phyloP scores from a whole-genome alignment of 805 yeast species.

The Wickerhamomyces queroliae region DNA sequence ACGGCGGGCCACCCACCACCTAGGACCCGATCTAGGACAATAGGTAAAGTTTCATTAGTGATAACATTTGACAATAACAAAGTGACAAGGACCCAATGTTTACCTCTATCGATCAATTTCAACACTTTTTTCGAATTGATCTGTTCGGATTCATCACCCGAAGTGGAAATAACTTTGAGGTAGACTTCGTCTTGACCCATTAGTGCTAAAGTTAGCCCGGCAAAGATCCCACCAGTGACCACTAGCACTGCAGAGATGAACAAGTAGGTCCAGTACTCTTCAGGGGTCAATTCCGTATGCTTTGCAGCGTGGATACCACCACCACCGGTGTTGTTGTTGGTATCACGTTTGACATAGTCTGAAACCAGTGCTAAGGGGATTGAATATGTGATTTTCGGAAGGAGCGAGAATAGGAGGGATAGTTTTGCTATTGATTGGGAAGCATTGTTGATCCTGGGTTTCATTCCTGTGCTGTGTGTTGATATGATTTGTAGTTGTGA shows the following conservation, averaged over 20 bases:
- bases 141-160: constrained; percentile 74
- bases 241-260: constrained; percentile 54
- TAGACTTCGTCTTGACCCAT: constrained; percentile 99
- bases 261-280: constrained; percentile 22
- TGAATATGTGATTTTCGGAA: neutral
- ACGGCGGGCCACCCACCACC: constrained; percentile 99
- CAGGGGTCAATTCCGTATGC: constrained; percentile 9
- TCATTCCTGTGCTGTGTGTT: neutral
- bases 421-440: neutral
- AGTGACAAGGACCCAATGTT: constrained; percentile 95
- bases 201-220: constrained; percentile 87
- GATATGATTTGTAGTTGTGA: neutral
- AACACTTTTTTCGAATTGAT: constrained; percentile 69
- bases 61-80: constrained; percentile 79
- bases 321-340: neutral
- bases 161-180: constrained; percentile 78
- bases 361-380: neutral
- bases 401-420: neutral
- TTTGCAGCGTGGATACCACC: neutral
- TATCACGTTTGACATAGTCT: neutral
- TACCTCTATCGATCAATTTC: constrained; percentile 68
- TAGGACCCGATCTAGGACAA: constrained; percentile 83
- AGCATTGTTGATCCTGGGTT: neutral
- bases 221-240: constrained; percentile 82
- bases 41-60: constrained; percentile 92